Evolutionary conservation across 176 grass and related monocot species (phyloP).

Genomic region (Aegilops bicornis): DNA sequence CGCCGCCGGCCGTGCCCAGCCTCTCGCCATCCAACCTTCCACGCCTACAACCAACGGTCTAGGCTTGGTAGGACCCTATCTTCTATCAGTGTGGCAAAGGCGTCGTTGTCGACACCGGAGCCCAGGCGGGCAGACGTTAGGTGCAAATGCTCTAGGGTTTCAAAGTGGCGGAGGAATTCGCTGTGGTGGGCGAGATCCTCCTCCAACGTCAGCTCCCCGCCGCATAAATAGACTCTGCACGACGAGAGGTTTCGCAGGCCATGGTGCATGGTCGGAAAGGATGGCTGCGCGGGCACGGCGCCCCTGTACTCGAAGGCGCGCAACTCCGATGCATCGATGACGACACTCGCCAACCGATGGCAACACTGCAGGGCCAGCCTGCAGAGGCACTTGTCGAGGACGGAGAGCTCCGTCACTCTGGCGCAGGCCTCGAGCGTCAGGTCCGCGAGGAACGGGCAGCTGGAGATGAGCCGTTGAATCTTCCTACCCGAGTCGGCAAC

Average conservation of each 20-base stretch:
- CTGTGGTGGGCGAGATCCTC: not conserved
- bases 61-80: too few species aligned
- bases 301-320: slow-evolving; percentile 19
- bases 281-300: not conserved
- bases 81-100: not conserved
- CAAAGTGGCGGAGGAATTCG: not conserved
- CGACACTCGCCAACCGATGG: not conserved
- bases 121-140: not conserved
- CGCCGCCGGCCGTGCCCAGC: too few species aligned
- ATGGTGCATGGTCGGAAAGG: not conserved
- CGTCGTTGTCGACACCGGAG: not conserved
- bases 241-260: not conserved
- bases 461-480: not conserved
- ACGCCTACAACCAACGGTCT: too few species aligned
- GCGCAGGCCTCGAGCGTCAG: slow-evolving; percentile 18
- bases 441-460: slow-evolving; percentile 7
- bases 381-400: not conserved
- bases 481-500: not conserved
- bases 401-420: not conserved
- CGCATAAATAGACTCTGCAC: slow-evolving; percentile 18
- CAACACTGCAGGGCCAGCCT: slow-evolving; percentile 8
- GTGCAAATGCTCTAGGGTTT: not conserved
- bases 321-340: slow-evolving; percentile 15
- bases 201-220: not conserved
- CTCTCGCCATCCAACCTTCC: too few species aligned